Evolutionary conservation across 2,329 filamentous ascomycete genomes (phyloP).

Genomic region (Domatiomyces catenatus): DNA sequence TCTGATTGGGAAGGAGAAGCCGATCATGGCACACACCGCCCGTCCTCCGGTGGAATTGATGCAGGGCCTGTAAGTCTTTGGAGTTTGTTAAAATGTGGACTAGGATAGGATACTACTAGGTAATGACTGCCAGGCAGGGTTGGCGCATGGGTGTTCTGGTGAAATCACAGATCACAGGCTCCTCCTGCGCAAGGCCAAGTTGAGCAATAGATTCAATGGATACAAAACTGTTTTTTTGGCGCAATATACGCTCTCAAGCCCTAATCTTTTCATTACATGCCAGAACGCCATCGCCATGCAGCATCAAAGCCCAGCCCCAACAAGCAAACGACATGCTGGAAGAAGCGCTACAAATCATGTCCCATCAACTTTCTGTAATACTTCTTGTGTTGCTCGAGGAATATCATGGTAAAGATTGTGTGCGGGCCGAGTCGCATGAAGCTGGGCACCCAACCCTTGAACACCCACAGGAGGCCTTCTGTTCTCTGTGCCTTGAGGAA

Average conservation of each 20-base stretch:
- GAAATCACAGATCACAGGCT: not conserved
- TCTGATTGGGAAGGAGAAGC: slow-evolving; percentile 29
- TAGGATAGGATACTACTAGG: not conserved
- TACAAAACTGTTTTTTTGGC: not conserved
- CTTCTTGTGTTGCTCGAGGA: slow-evolving; percentile 54
- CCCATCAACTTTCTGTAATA: slow-evolving; percentile 36
- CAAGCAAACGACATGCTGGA: not conserved
- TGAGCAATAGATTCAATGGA: not conserved
- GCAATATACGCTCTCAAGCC: not conserved
- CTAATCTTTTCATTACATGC: not conserved
- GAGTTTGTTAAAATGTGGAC: not conserved
- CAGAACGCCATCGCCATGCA: not conserved
- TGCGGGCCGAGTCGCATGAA: slow-evolving; percentile 52
- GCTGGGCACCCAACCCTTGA: slow-evolving; percentile 52
- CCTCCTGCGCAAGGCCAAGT: not conserved
- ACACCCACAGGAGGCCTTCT: slow-evolving; percentile 49
- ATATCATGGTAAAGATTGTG: slow-evolving; percentile 51
- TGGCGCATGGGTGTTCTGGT: not conserved
- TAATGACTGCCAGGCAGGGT: not conserved
- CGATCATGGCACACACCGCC: slow-evolving; percentile 36
- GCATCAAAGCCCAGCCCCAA: not conserved
- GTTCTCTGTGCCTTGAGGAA: slow-evolving; percentile 39
- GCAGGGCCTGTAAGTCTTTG: slow-evolving; percentile 17
- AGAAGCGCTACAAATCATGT: slow-evolving; percentile 3
- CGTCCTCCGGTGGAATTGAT: slow-evolving; percentile 43